These are phyloP conservation scores for Thuidium tamariscinum DNA, from an alignment of 225 moss, liverwort and hornwort species.

Conservation along the genomic window DNA sequence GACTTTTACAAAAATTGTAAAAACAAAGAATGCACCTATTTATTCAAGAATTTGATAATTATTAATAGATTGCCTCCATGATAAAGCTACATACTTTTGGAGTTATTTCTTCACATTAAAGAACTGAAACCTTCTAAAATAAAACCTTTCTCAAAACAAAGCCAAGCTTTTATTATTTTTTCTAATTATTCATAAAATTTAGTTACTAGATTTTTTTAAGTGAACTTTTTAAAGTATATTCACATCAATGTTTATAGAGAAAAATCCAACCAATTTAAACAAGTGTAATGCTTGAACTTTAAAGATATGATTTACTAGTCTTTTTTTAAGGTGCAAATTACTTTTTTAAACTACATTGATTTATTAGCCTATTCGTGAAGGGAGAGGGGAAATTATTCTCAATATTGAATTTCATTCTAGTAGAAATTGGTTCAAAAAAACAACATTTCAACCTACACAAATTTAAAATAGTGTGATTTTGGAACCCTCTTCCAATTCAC, in stretches of 20 bases:
- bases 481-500: neutral
- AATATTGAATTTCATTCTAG: neutral
- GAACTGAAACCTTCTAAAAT: rapidly evolving
- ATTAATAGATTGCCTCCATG: neutral
- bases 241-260: too few relatives aligned
- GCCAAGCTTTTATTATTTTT: too few relatives aligned
- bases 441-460: neutral
- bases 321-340: neutral
- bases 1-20: neutral
- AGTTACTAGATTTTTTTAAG: neutral
- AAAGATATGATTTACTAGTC: too few relatives aligned
- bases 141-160: rapidly evolving
- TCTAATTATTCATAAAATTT: too few relatives aligned
- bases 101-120: rapidly evolving
- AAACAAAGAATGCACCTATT: neutral
- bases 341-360: rapidly evolving
- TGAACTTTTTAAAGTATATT: neutral
- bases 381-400: rapidly evolving
- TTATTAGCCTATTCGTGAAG: neutral
- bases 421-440: neutral
- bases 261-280: neutral
- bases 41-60: neutral
- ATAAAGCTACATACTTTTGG: rapidly evolving
- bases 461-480: neutral
- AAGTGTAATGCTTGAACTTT: rapidly evolving